These are phyloP conservation scores for Rhodotorula babjevae DNA, from an alignment of 768 basidiomycete species.

Conservation along the genomic window DNA sequence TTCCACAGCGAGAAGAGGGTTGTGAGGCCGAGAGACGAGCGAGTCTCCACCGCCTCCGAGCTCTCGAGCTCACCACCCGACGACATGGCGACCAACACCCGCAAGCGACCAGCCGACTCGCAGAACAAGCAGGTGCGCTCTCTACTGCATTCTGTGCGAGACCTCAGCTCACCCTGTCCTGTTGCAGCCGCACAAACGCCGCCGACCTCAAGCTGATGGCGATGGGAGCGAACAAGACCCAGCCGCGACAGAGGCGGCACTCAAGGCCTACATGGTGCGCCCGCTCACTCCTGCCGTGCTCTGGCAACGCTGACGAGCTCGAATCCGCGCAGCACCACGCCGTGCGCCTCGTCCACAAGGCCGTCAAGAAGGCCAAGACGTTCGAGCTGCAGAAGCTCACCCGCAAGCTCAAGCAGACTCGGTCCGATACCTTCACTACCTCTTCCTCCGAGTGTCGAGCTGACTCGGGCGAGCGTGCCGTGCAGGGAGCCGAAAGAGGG, in stretches of 20 bases:
- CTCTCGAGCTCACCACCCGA: neutral
- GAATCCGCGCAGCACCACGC: conserved; percentile 28
- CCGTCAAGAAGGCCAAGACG: conserved; percentile 39
- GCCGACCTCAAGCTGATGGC: conserved; percentile 5
- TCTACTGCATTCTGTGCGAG: neutral
- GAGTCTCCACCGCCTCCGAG: neutral
- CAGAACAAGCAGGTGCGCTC: neutral
- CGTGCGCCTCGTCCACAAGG: conserved; percentile 28
- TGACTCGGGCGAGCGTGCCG: neutral
- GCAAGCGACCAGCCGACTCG: neutral
- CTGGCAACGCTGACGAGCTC: neutral
- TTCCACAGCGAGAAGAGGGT: too few species aligned
- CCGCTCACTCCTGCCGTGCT: neutral
- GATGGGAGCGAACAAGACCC: conserved; percentile 10
- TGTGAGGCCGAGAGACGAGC: too few species aligned
- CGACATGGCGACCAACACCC: neutral
- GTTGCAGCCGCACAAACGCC: conserved; percentile 14
- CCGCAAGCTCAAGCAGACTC: conserved; percentile 38
- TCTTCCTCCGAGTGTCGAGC: neutral
- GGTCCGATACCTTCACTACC: neutral
- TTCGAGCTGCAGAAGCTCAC: conserved; percentile 43
- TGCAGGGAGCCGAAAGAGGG: conserved; percentile 34
- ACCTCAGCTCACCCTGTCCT: neutral
- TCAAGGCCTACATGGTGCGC: conserved; percentile 15
- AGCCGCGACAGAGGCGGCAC: conserved; percentile 11